phyloP scores from a whole-genome alignment of 2,329 filamentous ascomycete species.

The Rhinocladiella mackenziei region DNA sequence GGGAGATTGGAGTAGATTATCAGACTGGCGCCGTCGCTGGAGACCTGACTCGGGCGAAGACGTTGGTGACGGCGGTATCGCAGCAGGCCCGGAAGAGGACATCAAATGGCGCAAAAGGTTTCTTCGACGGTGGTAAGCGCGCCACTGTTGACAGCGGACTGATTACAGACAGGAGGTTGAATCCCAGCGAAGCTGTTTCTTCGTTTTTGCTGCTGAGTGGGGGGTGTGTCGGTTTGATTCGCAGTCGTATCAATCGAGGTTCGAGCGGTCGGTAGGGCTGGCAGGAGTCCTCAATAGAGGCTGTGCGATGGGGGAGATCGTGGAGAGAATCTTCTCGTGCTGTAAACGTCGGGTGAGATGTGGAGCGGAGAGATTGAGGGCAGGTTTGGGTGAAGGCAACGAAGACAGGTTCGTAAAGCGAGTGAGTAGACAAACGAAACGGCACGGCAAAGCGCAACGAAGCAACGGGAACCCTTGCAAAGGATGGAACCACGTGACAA shows the following conservation, averaged over 20 bases:
- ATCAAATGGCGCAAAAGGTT: constrained; percentile 23
- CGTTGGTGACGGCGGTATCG: constrained; percentile 42
- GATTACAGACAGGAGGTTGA: constrained; percentile 1
- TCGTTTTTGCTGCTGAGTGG: neutral
- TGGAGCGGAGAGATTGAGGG: too few species aligned
- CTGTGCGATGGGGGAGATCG: too few species aligned
- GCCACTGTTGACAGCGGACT: constrained; percentile 11
- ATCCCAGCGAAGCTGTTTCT: constrained; percentile 3
- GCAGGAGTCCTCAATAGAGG: too few species aligned
- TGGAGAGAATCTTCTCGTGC: too few species aligned
- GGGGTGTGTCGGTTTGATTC: constrained; percentile 8
- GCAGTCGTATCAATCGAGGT: too few species aligned
- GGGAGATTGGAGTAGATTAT: constrained; percentile 25
- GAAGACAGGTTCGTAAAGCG: too few species aligned
- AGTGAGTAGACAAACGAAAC: too few species aligned
- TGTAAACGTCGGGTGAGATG: too few species aligned
- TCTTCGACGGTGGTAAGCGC: constrained; percentile 11
- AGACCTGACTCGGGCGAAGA: constrained; percentile 40
- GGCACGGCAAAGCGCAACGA: neutral
- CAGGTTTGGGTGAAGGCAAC: too few species aligned
- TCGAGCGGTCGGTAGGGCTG: too few species aligned
- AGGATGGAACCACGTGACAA: too few species aligned
- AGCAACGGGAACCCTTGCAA: too few species aligned
- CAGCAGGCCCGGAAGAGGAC: constrained; percentile 31
- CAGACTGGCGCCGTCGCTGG: constrained; percentile 32